Evolutionary conservation across 2,329 filamentous ascomycete genomes (phyloP).

Genomic region (Aspergillus glaucus): DNA sequence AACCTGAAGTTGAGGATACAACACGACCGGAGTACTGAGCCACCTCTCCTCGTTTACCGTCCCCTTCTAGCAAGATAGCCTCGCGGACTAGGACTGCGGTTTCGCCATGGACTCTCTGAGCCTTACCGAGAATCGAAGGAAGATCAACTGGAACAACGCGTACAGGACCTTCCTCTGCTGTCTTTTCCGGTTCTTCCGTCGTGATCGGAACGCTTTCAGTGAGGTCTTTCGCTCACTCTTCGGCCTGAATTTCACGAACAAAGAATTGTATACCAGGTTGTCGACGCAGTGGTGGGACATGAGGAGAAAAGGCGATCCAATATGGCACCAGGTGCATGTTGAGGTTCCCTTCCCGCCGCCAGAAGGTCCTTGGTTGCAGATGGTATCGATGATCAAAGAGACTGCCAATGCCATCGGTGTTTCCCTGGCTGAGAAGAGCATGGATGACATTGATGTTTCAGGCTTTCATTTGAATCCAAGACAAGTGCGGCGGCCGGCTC

Average conservation of each 20-base stretch:
- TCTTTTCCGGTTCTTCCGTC: constrained; percentile 18
- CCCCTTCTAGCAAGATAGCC: no score
- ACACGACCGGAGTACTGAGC: no score
- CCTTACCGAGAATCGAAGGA: constrained; percentile 1
- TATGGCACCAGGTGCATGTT: constrained; percentile 20
- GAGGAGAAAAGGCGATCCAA: constrained; percentile 4
- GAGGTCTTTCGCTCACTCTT: background rate
- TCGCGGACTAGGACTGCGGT: no score
- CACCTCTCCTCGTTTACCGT: no score
- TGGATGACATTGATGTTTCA: constrained; percentile 8
- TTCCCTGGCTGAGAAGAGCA: constrained; percentile 3
- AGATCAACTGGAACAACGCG: constrained; percentile 12
- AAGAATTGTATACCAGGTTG: constrained; percentile 1
- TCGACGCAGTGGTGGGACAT: constrained; percentile 20
- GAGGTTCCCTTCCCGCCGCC: constrained; percentile 11
- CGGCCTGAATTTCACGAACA: background rate
- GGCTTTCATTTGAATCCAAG: background rate
- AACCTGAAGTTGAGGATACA: no score
- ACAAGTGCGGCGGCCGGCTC: background rate
- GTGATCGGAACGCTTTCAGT: background rate
- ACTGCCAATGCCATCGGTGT: constrained; percentile 6
- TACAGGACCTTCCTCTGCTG: constrained; percentile 19
- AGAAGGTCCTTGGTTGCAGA: constrained; percentile 9
- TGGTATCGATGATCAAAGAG: constrained; percentile 8
- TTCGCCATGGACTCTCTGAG: background rate